Evolutionary conservation across 129 eudicot genomes (phyloP).

Genomic region (Lactuca sativa): DNA sequence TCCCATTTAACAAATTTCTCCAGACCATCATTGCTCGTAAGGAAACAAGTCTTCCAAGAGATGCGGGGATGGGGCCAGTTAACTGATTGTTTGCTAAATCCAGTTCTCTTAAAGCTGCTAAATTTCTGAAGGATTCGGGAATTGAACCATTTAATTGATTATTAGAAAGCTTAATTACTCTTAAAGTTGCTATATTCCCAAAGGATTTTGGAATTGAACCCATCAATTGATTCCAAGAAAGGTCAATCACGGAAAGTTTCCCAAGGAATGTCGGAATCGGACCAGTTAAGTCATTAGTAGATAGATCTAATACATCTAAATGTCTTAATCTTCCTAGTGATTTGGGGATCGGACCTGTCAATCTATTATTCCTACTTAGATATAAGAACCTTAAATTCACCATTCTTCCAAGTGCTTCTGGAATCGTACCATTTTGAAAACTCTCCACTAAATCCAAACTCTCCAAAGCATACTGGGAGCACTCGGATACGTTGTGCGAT

Average conservation of each 20-base stretch:
- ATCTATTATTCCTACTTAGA: too few species aligned
- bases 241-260: background rate
- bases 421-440: background rate
- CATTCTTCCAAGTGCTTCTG: background rate
- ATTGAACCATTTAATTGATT: conserved; percentile 8
- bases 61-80: conserved; percentile 1
- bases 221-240: background rate
- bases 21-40: background rate
- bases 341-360: too few species aligned
- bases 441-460: background rate
- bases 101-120: background rate
- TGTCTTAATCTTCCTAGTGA: background rate
- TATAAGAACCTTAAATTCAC: too few species aligned
- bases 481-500: background rate
- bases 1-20: conserved; percentile 1
- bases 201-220: background rate
- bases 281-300: background rate
- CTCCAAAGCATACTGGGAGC: conserved; percentile 1
- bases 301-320: background rate
- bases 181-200: background rate
- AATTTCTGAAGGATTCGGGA: background rate
- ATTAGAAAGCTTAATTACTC: conserved; percentile 3
- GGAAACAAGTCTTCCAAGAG: conserved; percentile 3
- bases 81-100: background rate
- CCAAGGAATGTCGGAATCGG: background rate